These are phyloP conservation scores for Podila horticola DNA, from an alignment of 192 early-diverging fungal genomes.

Conservation along the genomic window DNA sequence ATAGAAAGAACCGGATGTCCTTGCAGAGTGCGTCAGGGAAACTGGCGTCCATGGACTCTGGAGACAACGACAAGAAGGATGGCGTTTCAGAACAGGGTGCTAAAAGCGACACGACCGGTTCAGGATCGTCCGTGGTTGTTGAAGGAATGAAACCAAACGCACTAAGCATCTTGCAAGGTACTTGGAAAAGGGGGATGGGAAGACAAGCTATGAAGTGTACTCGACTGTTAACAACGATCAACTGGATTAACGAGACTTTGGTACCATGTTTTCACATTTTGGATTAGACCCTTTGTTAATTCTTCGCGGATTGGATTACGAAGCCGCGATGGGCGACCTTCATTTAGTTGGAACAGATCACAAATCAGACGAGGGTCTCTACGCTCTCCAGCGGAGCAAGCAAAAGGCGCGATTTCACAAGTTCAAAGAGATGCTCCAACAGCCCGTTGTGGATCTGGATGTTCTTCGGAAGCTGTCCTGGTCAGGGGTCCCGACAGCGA, in stretches of 20 bases:
- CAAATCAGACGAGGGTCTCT: slow-evolving; percentile 31
- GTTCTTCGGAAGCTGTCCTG: slow-evolving; percentile 88
- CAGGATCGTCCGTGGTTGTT: neutral
- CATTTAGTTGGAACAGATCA: slow-evolving; percentile 17
- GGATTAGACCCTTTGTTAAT: slow-evolving; percentile 20
- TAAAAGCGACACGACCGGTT: neutral
- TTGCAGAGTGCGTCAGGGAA: neutral
- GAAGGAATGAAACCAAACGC: slow-evolving; percentile 48
- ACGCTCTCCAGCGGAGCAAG: slow-evolving; percentile 46
- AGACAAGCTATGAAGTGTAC: neutral
- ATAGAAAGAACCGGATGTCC: slow-evolving; percentile 8
- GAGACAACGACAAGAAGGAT: neutral
- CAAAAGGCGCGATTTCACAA: slow-evolving; percentile 52
- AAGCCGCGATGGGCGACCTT: slow-evolving; percentile 43
- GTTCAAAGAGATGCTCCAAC: slow-evolving; percentile 60
- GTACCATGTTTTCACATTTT: neutral
- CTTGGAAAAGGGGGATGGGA: neutral
- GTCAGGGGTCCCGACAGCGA: slow-evolving; percentile 90
- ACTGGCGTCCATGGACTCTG: neutral
- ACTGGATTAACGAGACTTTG: neutral
- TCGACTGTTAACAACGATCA: neutral
- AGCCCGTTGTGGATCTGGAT: slow-evolving; percentile 76
- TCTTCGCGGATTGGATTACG: slow-evolving; percentile 47
- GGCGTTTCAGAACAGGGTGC: neutral
- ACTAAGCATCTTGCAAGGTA: slow-evolving; percentile 39